Base-by-base conservation (phyloP, 495 filamentous ascomycete species). In the Lophiostoma macrostomum region DNA sequence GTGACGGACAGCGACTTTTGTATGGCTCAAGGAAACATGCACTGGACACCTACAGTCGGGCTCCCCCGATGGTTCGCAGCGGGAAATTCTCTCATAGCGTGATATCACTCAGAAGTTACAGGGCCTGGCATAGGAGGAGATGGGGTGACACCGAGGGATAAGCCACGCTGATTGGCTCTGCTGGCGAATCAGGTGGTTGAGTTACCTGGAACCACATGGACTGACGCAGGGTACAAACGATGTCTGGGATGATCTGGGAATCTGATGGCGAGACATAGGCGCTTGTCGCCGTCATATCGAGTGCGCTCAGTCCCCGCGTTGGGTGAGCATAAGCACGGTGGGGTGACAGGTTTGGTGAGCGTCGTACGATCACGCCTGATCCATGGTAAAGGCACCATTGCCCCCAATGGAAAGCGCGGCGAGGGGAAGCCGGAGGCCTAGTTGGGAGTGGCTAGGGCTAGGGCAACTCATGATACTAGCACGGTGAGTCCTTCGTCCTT, bases 61-160 rank as follows among this genome's bases (percentile, higher is more conserved):
- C n/a, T n/a, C n/a, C n/a, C n/a, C n/a, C n/a, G n/a, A n/a, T 8
- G 3, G 14, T 22, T 10, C 4, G 19, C 10, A n/a, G 23, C 35
- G 34, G 47, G 41, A 50, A 30, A 50, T 50, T 25, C 20, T 40
- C 47, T 34, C 27, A 29, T 50, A 50, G 35, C 35, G 49, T 53
- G 39, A 53, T 53, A 7, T 34, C 20, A 36, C 45, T 35, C 42
- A 37, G 19, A 11, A 7, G 4, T 16, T 7, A 7, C 29, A 32
- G 29, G 7, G n/a, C 29, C 29, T 7, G n/a, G 29, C 7, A 7
- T n/a, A 32, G 29, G 29, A 7, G 29, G 29, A 7, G 7, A n/a
- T 7, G 29, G 29, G 7, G 7, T 7, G n/a, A n/a, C 7, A 32
- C 29, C 29, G n/a, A n/a, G 29, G n/a, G 7, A 32, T 7, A n/a